Evolutionary conservation across 257 asterid genomes (phyloP), one percentile per base, ranked within the genome.

Genomic region (Jaltomata sinuosa): DNA sequence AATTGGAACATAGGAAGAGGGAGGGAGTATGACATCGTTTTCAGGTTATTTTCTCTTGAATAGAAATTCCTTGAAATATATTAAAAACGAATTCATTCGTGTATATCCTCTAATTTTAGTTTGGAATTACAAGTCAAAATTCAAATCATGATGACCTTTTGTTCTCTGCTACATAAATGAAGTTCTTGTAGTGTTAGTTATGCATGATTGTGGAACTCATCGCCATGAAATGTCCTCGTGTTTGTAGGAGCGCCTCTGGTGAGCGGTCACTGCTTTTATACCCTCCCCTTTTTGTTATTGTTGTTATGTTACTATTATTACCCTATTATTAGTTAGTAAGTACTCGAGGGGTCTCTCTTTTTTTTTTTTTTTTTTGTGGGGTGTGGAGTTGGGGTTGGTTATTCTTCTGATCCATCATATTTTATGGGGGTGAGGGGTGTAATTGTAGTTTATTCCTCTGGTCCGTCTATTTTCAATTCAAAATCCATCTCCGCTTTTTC

Each of bases 381-480:
- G 59, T 74, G 81, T 74, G 59, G 81, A 74, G 81, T 74, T 74
- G 57, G 80, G 59, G 80, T 45, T 74, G 80, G 80, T 45, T 74
- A 25, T 74, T 74, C 38, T 42, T 42, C 57, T 74, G 80, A 57
- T 42, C 80, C 80, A 74, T 42, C 80, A 42, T 74, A 22, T 42
- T 74, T 42, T 74, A 22, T 71, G 79, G 79, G 34, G 79, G 79
- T 71, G n/a, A 49, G 34, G 36, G 18, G 53, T 8, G 11, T 9
- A 25, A n/a, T 8, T 7, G 50, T 19, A 15, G 78, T 34, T 74
- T 74, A 45, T 47, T 50, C 36, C 11, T 50, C 77, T 47, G 61
- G 64, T 69, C 65, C 53, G 57, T 57, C 32, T 81, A 36, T 81
- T 38, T 62, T 31, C 69, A 81, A 45, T 59, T 36, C 59, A 25